Base-by-base conservation (phyloP, 179 eudicot genomes). In the Sideroxylon spinosum region DNA sequence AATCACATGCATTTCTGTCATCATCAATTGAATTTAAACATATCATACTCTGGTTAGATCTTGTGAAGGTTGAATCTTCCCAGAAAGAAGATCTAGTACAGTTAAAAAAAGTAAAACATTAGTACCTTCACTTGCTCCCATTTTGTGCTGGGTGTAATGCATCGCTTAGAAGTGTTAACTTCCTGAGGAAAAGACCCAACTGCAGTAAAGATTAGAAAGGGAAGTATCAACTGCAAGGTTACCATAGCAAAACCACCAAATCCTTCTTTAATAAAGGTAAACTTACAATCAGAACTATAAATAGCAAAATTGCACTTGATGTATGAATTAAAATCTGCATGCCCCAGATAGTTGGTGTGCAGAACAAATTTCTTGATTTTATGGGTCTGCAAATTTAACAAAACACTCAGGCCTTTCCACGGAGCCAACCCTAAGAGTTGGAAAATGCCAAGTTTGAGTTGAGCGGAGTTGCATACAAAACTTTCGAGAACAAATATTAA, bases 91-190 rank as follows among this genome's bases (percentile, higher is more conserved):
- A 72, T 37, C 26, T 14, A 26, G 50, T 23, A 77, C 64, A 57
- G 23, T 13, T 55, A 46, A 17, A 75, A 53, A 19, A 17, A 46
- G 7, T 37, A 37, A 4, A 25, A 7, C 17, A 66, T 56, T 14
- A 78, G 83, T 80, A 95, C 98, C 97, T 93, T 95, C 85, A 95
- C 98, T 78, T 89, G 97, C 6, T 95, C 97, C 99, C 98, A 95
- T 78, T 95, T 95, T 74, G 96, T 93, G 88, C 90, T 86, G 26
- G 99, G 91, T 46, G 96, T 90, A 81, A 95, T 93, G 71, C 89
- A 85, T 55, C 80, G 76, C 78, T 93, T 95, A 25, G 89, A 83
- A 79, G 86, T 73, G 73, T 74, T 86, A 70, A 65, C 86, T 76
- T 90, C 98, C 49, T 83, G 83, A 52, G 84, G 82, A 66, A 86